phyloP scores from a whole-genome alignment of 176 grass and related monocot species.

The Carex pumila region DNA sequence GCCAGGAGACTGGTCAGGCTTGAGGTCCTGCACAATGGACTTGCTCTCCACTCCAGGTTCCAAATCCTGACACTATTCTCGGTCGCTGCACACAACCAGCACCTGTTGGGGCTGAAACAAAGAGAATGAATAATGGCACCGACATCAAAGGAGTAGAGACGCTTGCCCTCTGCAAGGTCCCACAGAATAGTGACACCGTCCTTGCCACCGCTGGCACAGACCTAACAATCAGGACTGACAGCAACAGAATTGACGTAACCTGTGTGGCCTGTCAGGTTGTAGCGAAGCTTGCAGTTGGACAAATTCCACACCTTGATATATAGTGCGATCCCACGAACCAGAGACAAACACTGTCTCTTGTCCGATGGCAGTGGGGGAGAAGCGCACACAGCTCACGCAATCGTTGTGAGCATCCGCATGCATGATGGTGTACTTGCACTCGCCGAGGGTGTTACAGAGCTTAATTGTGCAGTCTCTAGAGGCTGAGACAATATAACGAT shows the following conservation, averaged over 20 bases:
- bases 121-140: background rate
- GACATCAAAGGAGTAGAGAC: no score
- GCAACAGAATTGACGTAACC: no score
- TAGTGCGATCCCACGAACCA: slow-evolving; percentile 56
- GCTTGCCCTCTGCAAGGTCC: no score
- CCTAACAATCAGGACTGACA: no score
- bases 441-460: slow-evolving; percentile 83
- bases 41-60: slow-evolving; percentile 70
- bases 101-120: slow-evolving; percentile 72
- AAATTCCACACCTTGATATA: slow-evolving; percentile 95
- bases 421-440: slow-evolving; percentile 91
- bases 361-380: slow-evolving; percentile 36
- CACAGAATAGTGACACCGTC: no score
- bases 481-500: slow-evolving; percentile 83
- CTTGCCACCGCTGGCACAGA: no score
- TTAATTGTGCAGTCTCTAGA: slow-evolving; percentile 83
- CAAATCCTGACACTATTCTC: slow-evolving; percentile 80
- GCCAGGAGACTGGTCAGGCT: slow-evolving; percentile 31
- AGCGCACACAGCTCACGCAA: slow-evolving; percentile 81
- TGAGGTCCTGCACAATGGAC: slow-evolving; percentile 75
- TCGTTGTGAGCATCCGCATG: slow-evolving; percentile 54
- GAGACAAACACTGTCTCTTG: slow-evolving; percentile 43
- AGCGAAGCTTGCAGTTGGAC: slow-evolving; percentile 62
- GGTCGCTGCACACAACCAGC: slow-evolving; percentile 57
- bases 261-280: slow-evolving; percentile 27